Evolutionary conservation across 2,329 filamentous ascomycete genomes (phyloP).

Genomic region (Sporothrix luriei): DNA sequence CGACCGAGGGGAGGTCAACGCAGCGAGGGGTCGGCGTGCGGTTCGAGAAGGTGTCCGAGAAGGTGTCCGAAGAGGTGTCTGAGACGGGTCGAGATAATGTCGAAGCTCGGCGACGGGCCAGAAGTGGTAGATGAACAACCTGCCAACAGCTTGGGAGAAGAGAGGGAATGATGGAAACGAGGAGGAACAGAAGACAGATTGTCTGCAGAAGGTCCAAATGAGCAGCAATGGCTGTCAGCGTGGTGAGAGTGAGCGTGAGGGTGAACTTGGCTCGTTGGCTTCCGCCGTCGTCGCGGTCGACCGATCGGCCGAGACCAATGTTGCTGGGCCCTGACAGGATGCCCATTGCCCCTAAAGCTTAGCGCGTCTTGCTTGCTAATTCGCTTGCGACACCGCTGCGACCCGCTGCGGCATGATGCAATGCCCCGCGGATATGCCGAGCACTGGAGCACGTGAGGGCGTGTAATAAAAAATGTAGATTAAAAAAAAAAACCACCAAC

Average conservation of each 20-base stretch:
- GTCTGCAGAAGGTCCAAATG: background rate
- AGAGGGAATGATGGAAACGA: background rate
- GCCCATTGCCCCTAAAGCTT: background rate
- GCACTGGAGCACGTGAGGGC: conserved; percentile 26
- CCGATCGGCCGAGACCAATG: conserved; percentile 2
- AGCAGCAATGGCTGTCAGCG: background rate
- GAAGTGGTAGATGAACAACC: too few relatives aligned
- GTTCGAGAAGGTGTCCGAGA: background rate
- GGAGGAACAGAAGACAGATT: background rate
- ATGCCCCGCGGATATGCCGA: conserved; percentile 32
- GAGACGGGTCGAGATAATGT: background rate
- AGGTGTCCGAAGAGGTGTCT: background rate
- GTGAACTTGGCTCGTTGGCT: background rate
- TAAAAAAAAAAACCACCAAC: background rate
- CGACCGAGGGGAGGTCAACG: background rate
- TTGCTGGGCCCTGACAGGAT: background rate
- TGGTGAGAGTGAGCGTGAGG: background rate
- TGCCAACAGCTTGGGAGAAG: background rate
- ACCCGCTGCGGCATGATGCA: conserved; percentile 31
- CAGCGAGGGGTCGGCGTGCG: background rate
- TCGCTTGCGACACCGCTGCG: conserved; percentile 5
- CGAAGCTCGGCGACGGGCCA: conserved; percentile 2
- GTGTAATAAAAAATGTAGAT: background rate
- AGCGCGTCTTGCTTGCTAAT: background rate
- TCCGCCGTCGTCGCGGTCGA: conserved; percentile 3